Evolutionary conservation across 129 eudicot species (phyloP).

Genomic region (Dittrichia graveolens): DNA sequence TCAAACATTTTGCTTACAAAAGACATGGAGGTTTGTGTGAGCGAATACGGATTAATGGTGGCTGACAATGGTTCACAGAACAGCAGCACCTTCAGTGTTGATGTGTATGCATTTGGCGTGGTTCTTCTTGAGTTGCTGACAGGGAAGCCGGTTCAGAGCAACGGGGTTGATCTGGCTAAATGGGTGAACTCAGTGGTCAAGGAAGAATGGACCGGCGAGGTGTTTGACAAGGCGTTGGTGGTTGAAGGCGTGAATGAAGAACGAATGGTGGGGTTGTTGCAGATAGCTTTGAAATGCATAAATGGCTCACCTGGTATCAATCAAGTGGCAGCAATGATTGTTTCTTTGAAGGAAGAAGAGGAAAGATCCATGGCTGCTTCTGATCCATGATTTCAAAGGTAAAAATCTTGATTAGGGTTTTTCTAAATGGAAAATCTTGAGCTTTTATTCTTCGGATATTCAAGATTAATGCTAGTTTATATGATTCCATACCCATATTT

Average conservation of each 20-base stretch:
- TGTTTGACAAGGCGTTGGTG: conserved; percentile 58
- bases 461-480: conserved; percentile 17
- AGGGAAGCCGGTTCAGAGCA: conserved; percentile 58
- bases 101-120: conserved; percentile 62
- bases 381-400: conserved; percentile 37
- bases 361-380: conserved; percentile 53
- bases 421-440: conserved; percentile 6
- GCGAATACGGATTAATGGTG: conserved; percentile 82
- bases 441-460: not conserved
- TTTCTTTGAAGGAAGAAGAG: conserved; percentile 56
- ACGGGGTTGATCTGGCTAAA: conserved; percentile 56
- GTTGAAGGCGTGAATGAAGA: conserved; percentile 69
- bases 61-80: conserved; percentile 32
- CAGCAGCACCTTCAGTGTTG: conserved; percentile 40
- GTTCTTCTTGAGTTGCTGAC: conserved; percentile 70
- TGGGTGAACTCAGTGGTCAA: conserved; percentile 77
- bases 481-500: conserved; percentile 7
- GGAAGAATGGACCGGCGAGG: conserved; percentile 84
- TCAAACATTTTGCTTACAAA: conserved; percentile 63
- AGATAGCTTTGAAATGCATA: conserved; percentile 69
- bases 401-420: conserved; percentile 16
- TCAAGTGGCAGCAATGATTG: conserved; percentile 54
- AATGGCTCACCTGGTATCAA: conserved; percentile 43
- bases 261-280: conserved; percentile 63
- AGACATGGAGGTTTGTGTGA: conserved; percentile 53